phyloP scores from a whole-genome alignment of 257 asterid species.

The Solanum paucissectum region DNA sequence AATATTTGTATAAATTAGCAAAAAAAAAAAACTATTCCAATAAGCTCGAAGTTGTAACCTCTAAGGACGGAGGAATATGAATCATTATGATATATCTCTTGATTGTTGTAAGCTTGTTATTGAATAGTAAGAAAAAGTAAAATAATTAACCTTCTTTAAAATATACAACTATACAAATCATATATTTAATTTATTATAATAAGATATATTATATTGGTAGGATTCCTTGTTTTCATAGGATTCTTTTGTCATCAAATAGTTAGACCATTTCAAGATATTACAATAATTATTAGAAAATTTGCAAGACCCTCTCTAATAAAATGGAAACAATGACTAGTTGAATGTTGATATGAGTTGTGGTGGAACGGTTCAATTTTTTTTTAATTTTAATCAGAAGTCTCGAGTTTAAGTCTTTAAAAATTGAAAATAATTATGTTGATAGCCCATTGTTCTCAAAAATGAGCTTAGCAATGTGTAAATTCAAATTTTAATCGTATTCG shows the following conservation, averaged over 20 bases:
- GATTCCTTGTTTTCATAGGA: not conserved
- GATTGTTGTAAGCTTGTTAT: not conserved
- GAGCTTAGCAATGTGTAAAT: not conserved
- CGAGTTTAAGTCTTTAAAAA: fast-evolving
- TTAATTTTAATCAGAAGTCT: fast-evolving
- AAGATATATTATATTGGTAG: not conserved
- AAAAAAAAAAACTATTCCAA: fast-evolving
- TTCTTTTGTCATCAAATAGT: not conserved
- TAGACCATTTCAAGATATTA: not conserved
- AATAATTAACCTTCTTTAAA: not conserved
- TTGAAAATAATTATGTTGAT: not conserved
- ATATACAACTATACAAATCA: not conserved
- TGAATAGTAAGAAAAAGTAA: not conserved
- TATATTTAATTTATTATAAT: not conserved
- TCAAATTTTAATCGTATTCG: not conserved
- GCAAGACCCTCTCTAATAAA: not conserved
- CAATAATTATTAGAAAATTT: not conserved
- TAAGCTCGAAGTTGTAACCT: fast-evolving
- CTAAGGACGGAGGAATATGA: fast-evolving
- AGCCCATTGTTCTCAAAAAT: not conserved
- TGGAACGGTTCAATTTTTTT: fast-evolving
- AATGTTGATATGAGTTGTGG: not conserved
- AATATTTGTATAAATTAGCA: fast-evolving
- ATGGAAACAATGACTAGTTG: not conserved
- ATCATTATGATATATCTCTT: not conserved